Evolutionary conservation across 2,329 filamentous ascomycete species (phyloP).

Genomic region (Penicillium sp.): DNA sequence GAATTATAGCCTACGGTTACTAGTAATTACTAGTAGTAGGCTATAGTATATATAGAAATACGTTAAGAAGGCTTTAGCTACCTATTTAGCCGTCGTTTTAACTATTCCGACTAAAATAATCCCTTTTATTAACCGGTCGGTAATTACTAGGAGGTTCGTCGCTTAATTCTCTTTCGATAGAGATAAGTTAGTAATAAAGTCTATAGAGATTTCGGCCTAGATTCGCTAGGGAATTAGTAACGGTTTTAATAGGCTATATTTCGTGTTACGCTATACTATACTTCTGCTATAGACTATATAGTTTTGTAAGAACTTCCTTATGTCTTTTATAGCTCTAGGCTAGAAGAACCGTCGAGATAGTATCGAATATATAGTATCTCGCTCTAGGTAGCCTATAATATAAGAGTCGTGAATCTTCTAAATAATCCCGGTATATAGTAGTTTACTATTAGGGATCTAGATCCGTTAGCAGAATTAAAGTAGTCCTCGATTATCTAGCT

Average conservation of each 20-base stretch:
- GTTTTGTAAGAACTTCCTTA: background rate
- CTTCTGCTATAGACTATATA: background rate
- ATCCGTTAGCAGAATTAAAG: background rate
- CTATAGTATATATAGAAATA: background rate
- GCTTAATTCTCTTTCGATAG: background rate
- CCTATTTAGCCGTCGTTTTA: background rate
- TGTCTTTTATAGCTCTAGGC: background rate
- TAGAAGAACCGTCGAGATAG: constrained; percentile 1
- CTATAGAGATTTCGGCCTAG: constrained; percentile 1
- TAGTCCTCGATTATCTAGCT: background rate
- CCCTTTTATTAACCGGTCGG: background rate
- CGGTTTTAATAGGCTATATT: constrained; percentile 1
- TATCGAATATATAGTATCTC: background rate
- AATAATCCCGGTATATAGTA: background rate
- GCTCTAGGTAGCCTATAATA: background rate
- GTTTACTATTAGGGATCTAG: background rate
- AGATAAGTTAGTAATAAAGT: background rate
- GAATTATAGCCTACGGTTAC: background rate
- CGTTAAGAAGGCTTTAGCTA: background rate
- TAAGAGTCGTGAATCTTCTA: background rate
- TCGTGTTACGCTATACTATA: background rate
- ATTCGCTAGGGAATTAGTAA: constrained; percentile 1
- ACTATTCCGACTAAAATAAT: background rate
- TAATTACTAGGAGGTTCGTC: constrained; percentile 1
- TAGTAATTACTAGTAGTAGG: background rate